A percentile compares a stretch with the other conserved stretches of the same genome.
Evolutionary conservation across 2,329 filamentous ascomycete genomes (phyloP).

Genomic region (Neoascochyta sp.): DNA sequence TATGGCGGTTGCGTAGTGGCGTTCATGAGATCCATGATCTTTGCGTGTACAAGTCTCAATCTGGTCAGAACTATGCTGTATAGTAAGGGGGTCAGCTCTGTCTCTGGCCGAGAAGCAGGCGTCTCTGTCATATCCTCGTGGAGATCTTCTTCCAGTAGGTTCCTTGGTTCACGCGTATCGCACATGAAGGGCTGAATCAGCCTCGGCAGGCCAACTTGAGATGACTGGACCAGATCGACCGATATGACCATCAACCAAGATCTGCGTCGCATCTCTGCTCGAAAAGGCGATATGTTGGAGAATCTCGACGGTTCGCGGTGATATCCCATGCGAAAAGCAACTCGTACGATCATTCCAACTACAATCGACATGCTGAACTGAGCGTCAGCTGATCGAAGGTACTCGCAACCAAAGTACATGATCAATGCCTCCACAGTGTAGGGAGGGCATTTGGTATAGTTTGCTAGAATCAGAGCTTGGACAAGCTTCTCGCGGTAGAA

Average conservation of each 20-base stretch:
- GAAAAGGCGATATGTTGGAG: constrained; percentile 48
- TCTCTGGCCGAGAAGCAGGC: constrained; percentile 26
- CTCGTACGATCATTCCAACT: constrained; percentile 29
- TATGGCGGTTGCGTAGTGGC: constrained; percentile 25
- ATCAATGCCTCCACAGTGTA: constrained; percentile 32
- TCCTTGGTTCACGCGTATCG: constrained; percentile 41
- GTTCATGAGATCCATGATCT: constrained; percentile 29
- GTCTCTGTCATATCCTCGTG: constrained; percentile 34
- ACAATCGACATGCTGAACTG: constrained; percentile 31
- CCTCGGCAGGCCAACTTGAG: constrained; percentile 39
- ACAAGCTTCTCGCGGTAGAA: constrained; percentile 33
- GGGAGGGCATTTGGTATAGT: constrained; percentile 36
- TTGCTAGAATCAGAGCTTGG: constrained; percentile 31
- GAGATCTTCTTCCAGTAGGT: constrained; percentile 43
- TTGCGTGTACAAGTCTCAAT: constrained; percentile 22
- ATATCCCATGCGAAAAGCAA: constrained; percentile 41
- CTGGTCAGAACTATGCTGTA: constrained; percentile 26
- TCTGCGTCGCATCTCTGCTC: constrained; percentile 58
- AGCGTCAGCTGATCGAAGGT: constrained; percentile 25
- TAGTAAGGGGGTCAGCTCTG: constrained; percentile 24
- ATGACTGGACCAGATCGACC: constrained; percentile 39
- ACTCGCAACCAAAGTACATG: constrained; percentile 30
- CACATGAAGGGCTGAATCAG: constrained; percentile 38
- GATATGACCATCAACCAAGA: constrained; percentile 55
- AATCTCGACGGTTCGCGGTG: constrained; percentile 42